Base-by-base conservation (phyloP, 768 basidiomycete species). In the Mycena albidolilacea region DNA sequence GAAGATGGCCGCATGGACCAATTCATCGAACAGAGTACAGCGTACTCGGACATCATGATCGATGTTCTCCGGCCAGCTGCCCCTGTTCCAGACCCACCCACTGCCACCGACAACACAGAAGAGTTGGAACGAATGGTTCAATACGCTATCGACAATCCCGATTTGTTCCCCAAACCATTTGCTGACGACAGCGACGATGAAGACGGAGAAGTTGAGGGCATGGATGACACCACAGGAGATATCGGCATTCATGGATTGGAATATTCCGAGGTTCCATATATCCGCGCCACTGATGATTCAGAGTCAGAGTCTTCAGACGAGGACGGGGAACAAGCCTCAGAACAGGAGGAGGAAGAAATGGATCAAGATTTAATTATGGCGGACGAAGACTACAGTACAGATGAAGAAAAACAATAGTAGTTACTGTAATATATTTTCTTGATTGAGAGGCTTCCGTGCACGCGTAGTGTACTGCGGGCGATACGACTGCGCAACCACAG, bases 21-120 rank as follows among this genome's bases (percentile, higher is more conserved):
- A 19, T 64, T 70, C 30, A 64, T 70, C 17, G 39, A 55, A 43
- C 62, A 70, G 54, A 64, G 62, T 19, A 70, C 62, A 0, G 69
- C 69, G 21, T 70, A 70, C 55, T 57, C 63, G 3, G 69, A 70
- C 30, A 64, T 70, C 39, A 64, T 59, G 62, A 57, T 63, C 21
- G 62, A 70, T 39, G 69, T 50, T 35, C 58, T 63, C 14, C 60
- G 38, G 9, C 50, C 46, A 7, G 46, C 12, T 5, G 7, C 46
- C 17, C 17, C 46, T 17, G 17, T 35, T 21, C 30, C 30, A 30
- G 17, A 43, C 35, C 21, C 65, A 21, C n/a, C 35, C 38, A 23
- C 19, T 23, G 19, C 43, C 21, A 5, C 54, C 37, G 54, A 44
- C 3, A 15, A 37, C 19, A 17, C 12, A 15, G 30, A 46, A 10